Conservation (phyloP, 306 rosid species). For the Pueraria montana region DNA sequence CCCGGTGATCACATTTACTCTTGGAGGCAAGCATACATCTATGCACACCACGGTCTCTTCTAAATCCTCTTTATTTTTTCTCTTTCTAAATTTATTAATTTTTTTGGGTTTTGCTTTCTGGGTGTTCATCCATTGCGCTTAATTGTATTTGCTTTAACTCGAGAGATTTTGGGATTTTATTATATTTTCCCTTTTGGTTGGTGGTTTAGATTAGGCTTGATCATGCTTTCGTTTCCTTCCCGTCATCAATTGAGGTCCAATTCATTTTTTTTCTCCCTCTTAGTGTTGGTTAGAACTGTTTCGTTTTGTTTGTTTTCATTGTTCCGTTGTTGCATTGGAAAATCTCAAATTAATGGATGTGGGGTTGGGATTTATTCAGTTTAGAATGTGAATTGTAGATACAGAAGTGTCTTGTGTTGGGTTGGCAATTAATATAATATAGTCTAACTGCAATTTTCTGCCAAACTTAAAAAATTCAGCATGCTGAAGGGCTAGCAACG, state of each 20-base stretch:
- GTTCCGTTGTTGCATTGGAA: conserved; percentile 9
- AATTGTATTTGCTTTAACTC: not conserved
- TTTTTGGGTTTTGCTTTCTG: conserved; percentile 15
- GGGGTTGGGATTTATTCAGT: not conserved
- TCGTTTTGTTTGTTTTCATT: not conserved
- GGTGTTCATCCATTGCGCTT: conserved; percentile 6
- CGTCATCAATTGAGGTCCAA: not conserved
- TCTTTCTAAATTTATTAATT: not conserved
- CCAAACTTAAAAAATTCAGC: not conserved
- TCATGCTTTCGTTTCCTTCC: not conserved
- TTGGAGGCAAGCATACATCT: conserved; percentile 79
- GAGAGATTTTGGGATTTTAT: not conserved
- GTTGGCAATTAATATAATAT: not conserved
- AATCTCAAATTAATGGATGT: not conserved
- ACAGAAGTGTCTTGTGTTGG: not conserved
- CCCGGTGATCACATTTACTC: conserved; percentile 92
- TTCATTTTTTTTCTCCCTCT: not conserved
- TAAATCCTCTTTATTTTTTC: not conserved
- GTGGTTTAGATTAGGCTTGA: not conserved
- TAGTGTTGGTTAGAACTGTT: conserved; percentile 1
- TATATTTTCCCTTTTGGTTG: not conserved
- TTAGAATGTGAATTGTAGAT: not conserved
- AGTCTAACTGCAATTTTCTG: conserved; percentile 10
- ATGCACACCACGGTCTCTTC: conserved; percentile 86
- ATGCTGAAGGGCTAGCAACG: not conserved